phyloP scores from a whole-genome alignment of 768 basidiomycete genomes.

The Hygrocybe coccinea region DNA sequence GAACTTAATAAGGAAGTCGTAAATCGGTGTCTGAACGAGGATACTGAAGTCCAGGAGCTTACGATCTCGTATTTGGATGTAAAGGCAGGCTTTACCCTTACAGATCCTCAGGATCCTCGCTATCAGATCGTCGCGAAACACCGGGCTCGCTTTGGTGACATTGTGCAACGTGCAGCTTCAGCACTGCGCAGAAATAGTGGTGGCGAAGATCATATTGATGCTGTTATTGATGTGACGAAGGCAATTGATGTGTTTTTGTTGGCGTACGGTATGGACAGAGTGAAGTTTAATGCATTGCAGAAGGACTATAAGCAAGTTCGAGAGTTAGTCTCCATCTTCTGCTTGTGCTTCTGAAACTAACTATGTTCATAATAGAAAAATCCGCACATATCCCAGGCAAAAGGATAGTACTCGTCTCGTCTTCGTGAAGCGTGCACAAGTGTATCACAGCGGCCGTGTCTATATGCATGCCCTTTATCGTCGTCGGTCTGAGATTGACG shows the following conservation, averaged over 20 bases:
- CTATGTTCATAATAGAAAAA: slow-evolving; percentile 38
- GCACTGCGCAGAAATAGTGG: slow-evolving; percentile 56
- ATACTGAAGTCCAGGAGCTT: slow-evolving; percentile 65
- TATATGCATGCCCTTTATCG: slow-evolving; percentile 77
- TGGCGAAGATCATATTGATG: slow-evolving; percentile 83
- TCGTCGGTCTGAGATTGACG: slow-evolving; percentile 67
- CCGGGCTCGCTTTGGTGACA: slow-evolving; percentile 59
- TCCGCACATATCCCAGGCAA: slow-evolving; percentile 66
- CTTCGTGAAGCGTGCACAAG: slow-evolving; percentile 71
- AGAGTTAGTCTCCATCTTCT: slow-evolving; percentile 42
- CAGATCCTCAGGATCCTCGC: slow-evolving; percentile 66
- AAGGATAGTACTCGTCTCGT: slow-evolving; percentile 71
- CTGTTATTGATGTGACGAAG: slow-evolving; percentile 65
- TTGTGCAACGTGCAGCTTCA: slow-evolving; percentile 63
- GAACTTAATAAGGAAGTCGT: slow-evolving; percentile 53
- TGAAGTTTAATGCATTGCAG: slow-evolving; percentile 57
- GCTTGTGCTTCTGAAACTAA: neutral
- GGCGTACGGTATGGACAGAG: slow-evolving; percentile 59
- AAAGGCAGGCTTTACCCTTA: slow-evolving; percentile 68
- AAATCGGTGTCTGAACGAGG: slow-evolving; percentile 53
- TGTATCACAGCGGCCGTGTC: slow-evolving; percentile 70
- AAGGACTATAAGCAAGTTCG: slow-evolving; percentile 61
- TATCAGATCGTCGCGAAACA: slow-evolving; percentile 60
- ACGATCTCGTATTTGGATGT: slow-evolving; percentile 63
- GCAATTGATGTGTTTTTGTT: slow-evolving; percentile 74